phyloP scores from a whole-genome alignment of 2,329 filamentous ascomycete species.

The Ophiocordyceps robertsii region DNA sequence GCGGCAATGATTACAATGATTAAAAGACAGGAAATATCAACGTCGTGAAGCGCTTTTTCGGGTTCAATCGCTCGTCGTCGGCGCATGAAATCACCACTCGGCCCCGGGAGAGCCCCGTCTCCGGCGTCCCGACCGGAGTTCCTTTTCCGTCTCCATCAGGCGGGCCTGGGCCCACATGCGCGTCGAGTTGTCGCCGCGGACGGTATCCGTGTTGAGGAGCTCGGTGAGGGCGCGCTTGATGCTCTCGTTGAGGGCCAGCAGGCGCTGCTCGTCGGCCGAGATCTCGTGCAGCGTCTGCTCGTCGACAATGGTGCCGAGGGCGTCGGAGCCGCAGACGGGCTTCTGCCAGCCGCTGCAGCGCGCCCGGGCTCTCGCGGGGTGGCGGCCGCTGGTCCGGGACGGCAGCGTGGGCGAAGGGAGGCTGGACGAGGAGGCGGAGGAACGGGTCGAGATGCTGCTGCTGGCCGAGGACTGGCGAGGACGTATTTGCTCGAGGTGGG shows the following conservation, averaged over 20 bases:
- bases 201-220: conserved; percentile 45
- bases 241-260: conserved; percentile 44
- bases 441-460: conserved; percentile 21
- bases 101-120: conserved; percentile 24
- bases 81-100: not conserved
- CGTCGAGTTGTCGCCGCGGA: conserved; percentile 35
- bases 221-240: conserved; percentile 49
- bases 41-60: too few relatives aligned
- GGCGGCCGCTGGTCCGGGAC: conserved; percentile 14
- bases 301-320: conserved; percentile 29
- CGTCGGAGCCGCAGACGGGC: conserved; percentile 8
- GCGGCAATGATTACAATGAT: too few relatives aligned
- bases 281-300: conserved; percentile 34
- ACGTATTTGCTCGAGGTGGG: conserved; percentile 37
- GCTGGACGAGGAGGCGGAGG: conserved; percentile 44
- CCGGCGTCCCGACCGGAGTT: conserved; percentile 38
- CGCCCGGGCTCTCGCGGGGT: conserved; percentile 12
- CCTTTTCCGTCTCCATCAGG: conserved; percentile 47
- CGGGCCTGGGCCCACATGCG: conserved; percentile 46
- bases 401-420: conserved; percentile 7
- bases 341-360: conserved; percentile 21
- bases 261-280: conserved; percentile 36
- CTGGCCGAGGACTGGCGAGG: conserved; percentile 20
- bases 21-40: too few relatives aligned
- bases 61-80: too few relatives aligned